Base-by-base conservation (phyloP, 1,139 yeast species). In the Pichia sorboxylosa region DNA sequence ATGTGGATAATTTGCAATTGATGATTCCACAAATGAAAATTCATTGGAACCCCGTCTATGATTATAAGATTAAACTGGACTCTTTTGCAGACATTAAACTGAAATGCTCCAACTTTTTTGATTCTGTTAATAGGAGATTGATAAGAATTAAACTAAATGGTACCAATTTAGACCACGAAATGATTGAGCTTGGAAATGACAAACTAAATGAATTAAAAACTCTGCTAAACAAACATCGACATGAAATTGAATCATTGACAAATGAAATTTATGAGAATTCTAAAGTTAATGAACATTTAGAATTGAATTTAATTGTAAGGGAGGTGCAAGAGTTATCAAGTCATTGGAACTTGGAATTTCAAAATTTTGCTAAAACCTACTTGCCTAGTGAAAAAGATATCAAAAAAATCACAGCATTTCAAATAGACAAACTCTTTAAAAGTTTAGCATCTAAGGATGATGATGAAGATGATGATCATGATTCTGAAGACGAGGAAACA, bases 351-450 rank as follows among this genome's bases (percentile, higher is more conserved):
- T 52, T 58, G 18, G 94, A 81, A 38, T 85, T 92, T 49, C 67
- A 72, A 28, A 82, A 74, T n/a, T 85, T 90, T 57, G 96, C 83
- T 42, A 68, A 68, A 33, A 66, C 64, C 19, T 90, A 69, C 49
- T 68, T 90, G 39, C 97, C 97, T 0, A 76, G 94, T 13, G 98
- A 92, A 54, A 83, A 80, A 49, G 98, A 92, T 64, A 82, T 92
- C 43, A 79, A 94, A 7, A 66, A 85, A 40, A 81, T 90, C 29
- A 87, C 98, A 2, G 83, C 94, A 11, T 79, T 79, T 44, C 98
- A 90, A 50, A 62, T 92, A 48, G 73, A 77, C 39, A 82, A 76
- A 45, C 66, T 85, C 35, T 76, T 90, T 46, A 61, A 58, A 37
- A 34, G 37, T 30, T 36, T 34, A 4, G 38, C 33, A 3, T 27